Percentiles rank a stretch among this genome's conserved stretches.
phyloP scores from a whole-genome alignment of 805 yeast species.

The Myxozyma kluyveri region DNA sequence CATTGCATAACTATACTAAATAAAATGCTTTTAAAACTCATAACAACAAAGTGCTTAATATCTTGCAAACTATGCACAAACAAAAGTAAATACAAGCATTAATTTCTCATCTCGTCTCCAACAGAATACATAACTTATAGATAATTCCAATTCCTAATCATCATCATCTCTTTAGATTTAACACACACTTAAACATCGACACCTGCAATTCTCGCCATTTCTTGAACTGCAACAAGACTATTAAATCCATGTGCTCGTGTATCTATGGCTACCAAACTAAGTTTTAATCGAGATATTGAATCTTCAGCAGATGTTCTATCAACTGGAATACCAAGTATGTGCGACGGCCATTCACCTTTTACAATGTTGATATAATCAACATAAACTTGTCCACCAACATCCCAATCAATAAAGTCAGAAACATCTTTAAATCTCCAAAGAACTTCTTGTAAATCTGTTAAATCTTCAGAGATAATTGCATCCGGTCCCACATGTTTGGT shows the following conservation, averaged over 20 bases:
- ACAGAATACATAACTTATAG: too few relatives aligned
- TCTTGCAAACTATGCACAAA: too few relatives aligned
- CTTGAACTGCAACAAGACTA: conserved; percentile 23
- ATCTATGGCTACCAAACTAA: conserved; percentile 12
- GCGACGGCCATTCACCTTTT: conserved; percentile 15
- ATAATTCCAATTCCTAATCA: too few relatives aligned
- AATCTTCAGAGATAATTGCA: conserved; percentile 53
- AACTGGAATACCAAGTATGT: conserved; percentile 16
- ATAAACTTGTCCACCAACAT: conserved; percentile 41
- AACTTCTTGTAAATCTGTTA: conserved; percentile 29
- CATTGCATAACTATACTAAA: too few relatives aligned
- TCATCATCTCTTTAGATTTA: too few relatives aligned
- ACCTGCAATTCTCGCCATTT: conserved; percentile 25
- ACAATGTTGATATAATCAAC: conserved; percentile 33
- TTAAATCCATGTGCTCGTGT: conserved; percentile 8
- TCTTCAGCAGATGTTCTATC: conserved; percentile 8
- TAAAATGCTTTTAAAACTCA: too few relatives aligned
- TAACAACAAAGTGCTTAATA: too few relatives aligned
- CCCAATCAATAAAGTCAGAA: conserved; percentile 35
- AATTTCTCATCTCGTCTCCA: too few relatives aligned
- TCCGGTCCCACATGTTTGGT: conserved; percentile 66
- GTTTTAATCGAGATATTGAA: conserved; percentile 13
- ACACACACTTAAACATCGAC: conserved; percentile 13
- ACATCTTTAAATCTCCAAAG: conserved; percentile 32
- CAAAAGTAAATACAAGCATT: too few relatives aligned